Evolutionary conservation across 2,329 filamentous ascomycete genomes (phyloP).

Genomic region (Balansia obtecta): DNA sequence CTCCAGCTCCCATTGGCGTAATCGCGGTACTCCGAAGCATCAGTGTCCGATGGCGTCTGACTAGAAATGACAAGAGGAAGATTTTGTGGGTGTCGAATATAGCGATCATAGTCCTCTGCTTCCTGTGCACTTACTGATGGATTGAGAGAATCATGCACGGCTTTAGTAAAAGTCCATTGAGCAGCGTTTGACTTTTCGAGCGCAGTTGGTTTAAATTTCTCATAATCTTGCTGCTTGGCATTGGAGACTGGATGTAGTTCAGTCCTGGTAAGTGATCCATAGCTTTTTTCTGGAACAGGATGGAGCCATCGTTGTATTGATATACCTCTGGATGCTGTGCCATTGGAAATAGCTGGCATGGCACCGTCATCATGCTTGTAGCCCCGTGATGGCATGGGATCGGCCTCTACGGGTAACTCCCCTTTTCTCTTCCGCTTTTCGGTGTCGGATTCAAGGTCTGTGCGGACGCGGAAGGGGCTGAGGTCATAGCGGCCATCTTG

Average conservation of each 20-base stretch:
- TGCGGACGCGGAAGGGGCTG: constrained; percentile 77
- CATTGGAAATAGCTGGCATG: constrained; percentile 27
- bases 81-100: constrained; percentile 79
- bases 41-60: constrained; percentile 47
- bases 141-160: constrained; percentile 75
- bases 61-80: constrained; percentile 70
- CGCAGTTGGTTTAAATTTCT: constrained; percentile 41
- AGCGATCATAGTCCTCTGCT: constrained; percentile 75
- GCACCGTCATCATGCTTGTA: constrained; percentile 26
- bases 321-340: constrained; percentile 32
- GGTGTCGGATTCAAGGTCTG: constrained; percentile 44
- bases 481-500: constrained; percentile 68
- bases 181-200: constrained; percentile 71
- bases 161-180: constrained; percentile 79
- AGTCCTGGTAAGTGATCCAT: constrained; percentile 4
- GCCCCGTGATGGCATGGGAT: constrained; percentile 26
- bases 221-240: constrained; percentile 1
- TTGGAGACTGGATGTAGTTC: neutral
- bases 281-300: constrained; percentile 26
- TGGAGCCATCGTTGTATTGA: constrained; percentile 53
- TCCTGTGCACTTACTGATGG: constrained; percentile 68
- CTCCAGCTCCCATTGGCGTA: constrained; percentile 63
- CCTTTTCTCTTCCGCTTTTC: constrained; percentile 54
- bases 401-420: constrained; percentile 57
- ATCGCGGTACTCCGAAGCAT: constrained; percentile 60